Evolutionary conservation across 768 basidiomycete genomes (phyloP).

Genomic region (Naganishia vaughanmartiniae): DNA sequence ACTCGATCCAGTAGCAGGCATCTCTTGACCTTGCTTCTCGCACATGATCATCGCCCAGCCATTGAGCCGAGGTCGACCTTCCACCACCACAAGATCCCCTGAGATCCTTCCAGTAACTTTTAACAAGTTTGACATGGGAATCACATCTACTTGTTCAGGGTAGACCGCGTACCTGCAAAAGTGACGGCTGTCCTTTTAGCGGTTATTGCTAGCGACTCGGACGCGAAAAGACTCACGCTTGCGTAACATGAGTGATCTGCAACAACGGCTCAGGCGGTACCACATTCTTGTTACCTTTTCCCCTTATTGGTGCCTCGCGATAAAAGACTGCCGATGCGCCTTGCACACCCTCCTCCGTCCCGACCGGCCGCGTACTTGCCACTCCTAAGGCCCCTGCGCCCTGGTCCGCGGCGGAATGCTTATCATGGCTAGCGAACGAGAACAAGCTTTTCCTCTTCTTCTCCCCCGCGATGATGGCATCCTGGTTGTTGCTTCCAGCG

Average conservation of each 20-base stretch:
- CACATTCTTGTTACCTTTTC: conserved; percentile 64
- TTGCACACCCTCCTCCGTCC: conserved; percentile 6
- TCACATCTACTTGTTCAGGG: conserved; percentile 89
- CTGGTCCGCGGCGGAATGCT: conserved; percentile 30
- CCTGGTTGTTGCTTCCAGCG: conserved; percentile 42
- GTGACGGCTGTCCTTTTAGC: neutral
- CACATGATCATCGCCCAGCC: conserved; percentile 92
- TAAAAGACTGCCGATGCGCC: conserved; percentile 29
- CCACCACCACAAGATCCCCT: conserved; percentile 69
- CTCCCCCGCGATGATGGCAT: conserved; percentile 31
- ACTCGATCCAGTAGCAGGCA: conserved; percentile 43
- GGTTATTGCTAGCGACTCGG: neutral
- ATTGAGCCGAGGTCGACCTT: conserved; percentile 59
- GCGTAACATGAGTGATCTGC: conserved; percentile 67
- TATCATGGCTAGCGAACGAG: conserved; percentile 41
- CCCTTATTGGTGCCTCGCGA: conserved; percentile 55
- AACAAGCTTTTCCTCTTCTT: conserved; percentile 62
- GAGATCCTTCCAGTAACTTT: conserved; percentile 85
- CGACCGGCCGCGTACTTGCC: conserved; percentile 24
- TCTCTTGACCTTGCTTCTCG: conserved; percentile 54
- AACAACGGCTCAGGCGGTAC: conserved; percentile 57
- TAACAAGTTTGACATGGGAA: conserved; percentile 81
- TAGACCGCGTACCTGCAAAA: conserved; percentile 69
- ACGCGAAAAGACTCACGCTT: conserved; percentile 59
- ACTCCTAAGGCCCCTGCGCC: conserved; percentile 18